Conservation (phyloP, 768 basidiomycete genomes). For the Lyophyllum shimeji region DNA sequence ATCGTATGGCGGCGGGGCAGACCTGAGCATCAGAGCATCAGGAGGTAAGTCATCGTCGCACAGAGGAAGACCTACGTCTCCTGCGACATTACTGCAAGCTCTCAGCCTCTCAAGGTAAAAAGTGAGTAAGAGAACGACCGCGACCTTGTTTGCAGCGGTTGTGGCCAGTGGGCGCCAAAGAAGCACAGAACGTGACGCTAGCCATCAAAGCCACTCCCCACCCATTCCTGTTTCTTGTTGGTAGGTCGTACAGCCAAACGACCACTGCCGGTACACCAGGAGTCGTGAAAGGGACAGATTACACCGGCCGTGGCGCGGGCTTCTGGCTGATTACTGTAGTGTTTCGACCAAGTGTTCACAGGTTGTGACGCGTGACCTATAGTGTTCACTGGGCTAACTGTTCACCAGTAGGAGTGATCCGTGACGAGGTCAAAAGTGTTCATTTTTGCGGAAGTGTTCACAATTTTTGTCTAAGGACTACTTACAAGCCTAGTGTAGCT, state of each 20-base stretch:
- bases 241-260: too few relatives aligned
- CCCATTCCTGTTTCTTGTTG: too few relatives aligned
- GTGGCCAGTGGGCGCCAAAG: neutral
- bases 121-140: neutral
- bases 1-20: neutral
- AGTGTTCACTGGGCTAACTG: neutral
- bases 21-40: neutral
- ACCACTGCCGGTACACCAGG: too few relatives aligned
- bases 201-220: neutral
- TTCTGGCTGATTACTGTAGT: too few relatives aligned
- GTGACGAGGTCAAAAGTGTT: neutral
- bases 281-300: too few relatives aligned
- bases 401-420: neutral
- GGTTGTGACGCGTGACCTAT: neutral
- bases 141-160: neutral
- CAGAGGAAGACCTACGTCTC: neutral
- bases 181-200: neutral
- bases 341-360: too few relatives aligned
- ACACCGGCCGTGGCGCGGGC: too few relatives aligned
- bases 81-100: neutral
- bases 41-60: neutral
- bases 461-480: neutral
- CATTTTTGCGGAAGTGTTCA: neutral
- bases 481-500: too few relatives aligned
- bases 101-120: neutral